A percentile compares a stretch with the other conserved stretches of the same genome.
Conservation (phyloP, 2,329 filamentous ascomycete genomes). For the Penicillium glabrum region DNA sequence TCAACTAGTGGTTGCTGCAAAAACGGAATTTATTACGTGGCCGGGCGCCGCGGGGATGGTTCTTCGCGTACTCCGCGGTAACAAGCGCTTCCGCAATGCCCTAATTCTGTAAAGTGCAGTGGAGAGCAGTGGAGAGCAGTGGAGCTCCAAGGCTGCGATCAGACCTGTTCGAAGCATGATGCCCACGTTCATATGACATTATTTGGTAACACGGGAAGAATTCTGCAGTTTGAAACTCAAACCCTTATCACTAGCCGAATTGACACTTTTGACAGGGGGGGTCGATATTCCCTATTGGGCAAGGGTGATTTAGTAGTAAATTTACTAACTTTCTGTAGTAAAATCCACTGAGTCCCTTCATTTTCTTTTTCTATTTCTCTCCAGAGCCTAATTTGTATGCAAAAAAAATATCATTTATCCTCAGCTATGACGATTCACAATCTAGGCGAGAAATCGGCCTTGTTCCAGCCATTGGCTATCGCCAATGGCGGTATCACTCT, state of each 20-base stretch:
- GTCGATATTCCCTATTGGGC: neutral
- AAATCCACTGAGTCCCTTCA: neutral
- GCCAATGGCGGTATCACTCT: conserved; percentile 51
- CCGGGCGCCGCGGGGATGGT: conserved; percentile 5
- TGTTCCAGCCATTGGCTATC: conserved; percentile 47
- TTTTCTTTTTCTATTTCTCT: neutral
- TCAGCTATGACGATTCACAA: conserved; percentile 22
- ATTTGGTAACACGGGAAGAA: neutral
- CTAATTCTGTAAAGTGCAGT: neutral
- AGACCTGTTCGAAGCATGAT: neutral
- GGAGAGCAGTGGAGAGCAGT: neutral
- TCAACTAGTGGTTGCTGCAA: neutral
- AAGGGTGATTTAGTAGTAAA: too few species aligned
- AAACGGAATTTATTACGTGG: conserved; percentile 5
- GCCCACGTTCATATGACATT: conserved; percentile 5
- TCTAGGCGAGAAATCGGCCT: conserved; percentile 31
- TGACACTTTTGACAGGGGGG: conserved; percentile 8
- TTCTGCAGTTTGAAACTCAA: neutral
- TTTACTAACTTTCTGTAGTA: too few species aligned
- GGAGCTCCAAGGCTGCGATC: neutral
- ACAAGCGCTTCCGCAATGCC: conserved; percentile 2
- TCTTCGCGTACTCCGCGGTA: conserved; percentile 2
- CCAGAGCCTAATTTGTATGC: neutral
- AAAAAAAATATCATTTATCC: neutral
- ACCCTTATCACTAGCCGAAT: conserved; percentile 11